phyloP scores from a whole-genome alignment of 2,329 filamentous ascomycete genomes.

The Aureobasidium sp. region DNA sequence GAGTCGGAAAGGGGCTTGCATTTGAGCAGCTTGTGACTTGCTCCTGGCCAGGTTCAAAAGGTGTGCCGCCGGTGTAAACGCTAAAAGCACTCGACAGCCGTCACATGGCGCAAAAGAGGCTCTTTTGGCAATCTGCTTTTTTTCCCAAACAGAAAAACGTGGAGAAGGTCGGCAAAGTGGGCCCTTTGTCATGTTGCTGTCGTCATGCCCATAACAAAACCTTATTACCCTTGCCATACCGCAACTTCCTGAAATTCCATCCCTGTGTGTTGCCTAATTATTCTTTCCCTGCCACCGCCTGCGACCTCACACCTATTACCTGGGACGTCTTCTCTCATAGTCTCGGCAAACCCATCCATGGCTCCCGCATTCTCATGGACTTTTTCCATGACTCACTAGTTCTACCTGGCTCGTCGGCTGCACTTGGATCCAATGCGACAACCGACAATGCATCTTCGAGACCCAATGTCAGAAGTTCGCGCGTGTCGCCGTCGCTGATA shows the following conservation, averaged over 20 bases:
- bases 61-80: not conserved
- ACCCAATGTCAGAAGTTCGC: not conserved
- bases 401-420: constrained; percentile 10
- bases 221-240: not conserved
- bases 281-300: not conserved
- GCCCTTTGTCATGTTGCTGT: not conserved
- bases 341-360: not conserved
- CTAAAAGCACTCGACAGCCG: not conserved
- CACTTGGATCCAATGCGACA: not conserved
- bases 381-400: constrained; percentile 16
- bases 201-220: constrained; percentile 8
- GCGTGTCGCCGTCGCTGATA: not conserved
- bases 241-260: not conserved
- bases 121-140: not conserved
- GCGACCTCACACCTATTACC: not conserved
- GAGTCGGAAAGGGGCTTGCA: not conserved
- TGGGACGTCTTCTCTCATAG: not conserved
- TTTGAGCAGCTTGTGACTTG: not conserved
- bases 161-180: not conserved
- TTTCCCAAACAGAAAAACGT: not conserved
- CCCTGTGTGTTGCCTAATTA: not conserved
- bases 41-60: not conserved
- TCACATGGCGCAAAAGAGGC: not conserved
- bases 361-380: constrained; percentile 15
- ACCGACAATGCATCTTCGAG: not conserved